Conservation (phyloP, 2,329 filamentous ascomycete species). For the Colletotrichum sp. region DNA sequence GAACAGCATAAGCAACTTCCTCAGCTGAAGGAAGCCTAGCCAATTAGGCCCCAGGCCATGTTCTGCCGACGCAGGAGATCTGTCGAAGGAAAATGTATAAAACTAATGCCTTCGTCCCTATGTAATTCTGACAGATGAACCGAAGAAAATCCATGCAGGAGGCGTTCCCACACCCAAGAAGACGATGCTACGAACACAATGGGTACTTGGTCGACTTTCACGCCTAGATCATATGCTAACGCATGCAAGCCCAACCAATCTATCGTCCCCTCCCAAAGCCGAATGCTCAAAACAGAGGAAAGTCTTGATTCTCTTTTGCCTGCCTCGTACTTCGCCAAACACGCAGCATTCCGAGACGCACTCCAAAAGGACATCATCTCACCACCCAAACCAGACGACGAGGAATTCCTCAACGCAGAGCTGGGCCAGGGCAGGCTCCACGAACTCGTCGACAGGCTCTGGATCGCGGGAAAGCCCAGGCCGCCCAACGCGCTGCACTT, state of each 20-base stretch:
- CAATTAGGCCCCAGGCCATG: not conserved
- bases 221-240: not conserved
- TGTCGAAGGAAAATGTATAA: not conserved
- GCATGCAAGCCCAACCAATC: not conserved
- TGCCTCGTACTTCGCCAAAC: not conserved
- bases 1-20: not conserved
- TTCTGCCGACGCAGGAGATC: not conserved
- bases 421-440: not conserved
- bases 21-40: not conserved
- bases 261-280: accelerated
- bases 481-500: not conserved
- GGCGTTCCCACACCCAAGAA: not conserved
- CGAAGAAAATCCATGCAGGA: not conserved
- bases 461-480: not conserved
- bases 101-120: accelerated
- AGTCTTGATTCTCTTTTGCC: accelerated
- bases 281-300: not conserved
- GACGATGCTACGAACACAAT: not conserved
- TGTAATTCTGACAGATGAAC: not conserved
- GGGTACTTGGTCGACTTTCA: not conserved
- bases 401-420: not conserved
- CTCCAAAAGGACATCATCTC: not conserved
- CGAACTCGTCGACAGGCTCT: not conserved
- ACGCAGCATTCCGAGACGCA: not conserved
- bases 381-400: not conserved